A percentile compares a stretch with the other conserved stretches of the same genome.
These are phyloP conservation scores for Vanrija sp. DNA, from an alignment of 1,284 basidiomycete genomes.

Conservation along the genomic window DNA sequence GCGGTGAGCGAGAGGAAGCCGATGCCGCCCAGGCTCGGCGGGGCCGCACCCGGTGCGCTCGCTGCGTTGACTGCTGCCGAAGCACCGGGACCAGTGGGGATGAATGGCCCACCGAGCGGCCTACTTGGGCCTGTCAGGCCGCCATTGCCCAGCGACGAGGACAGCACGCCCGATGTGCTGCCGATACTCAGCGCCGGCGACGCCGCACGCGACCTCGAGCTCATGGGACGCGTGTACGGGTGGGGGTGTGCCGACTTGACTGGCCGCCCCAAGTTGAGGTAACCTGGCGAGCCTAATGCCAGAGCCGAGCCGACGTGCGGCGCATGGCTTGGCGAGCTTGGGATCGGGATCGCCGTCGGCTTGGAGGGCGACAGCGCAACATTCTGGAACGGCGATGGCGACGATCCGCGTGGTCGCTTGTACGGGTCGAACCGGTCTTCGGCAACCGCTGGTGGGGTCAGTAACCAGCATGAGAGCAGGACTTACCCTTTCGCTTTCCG, in stretches of 20 bases:
- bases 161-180: conserved; percentile 30
- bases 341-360: conserved; percentile 31
- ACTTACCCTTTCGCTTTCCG: conserved; percentile 44
- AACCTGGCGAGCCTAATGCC: conserved; percentile 11
- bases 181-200: conserved; percentile 42
- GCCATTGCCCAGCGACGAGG: conserved; percentile 23
- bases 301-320: conserved; percentile 27
- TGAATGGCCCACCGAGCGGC: conserved; percentile 26
- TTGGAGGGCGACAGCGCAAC: conserved; percentile 35
- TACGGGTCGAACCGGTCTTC: conserved; percentile 48
- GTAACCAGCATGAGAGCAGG: neutral
- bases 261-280: conserved; percentile 11
- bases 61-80: conserved; percentile 14
- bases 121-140: conserved; percentile 8
- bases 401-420: conserved; percentile 42
- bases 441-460: conserved; percentile 15
- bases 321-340: conserved; percentile 35
- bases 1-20: conserved; percentile 23
- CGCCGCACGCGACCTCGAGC: conserved; percentile 36
- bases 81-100: conserved; percentile 20
- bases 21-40: conserved; percentile 30
- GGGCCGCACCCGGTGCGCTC: conserved; percentile 12
- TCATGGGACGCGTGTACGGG: conserved; percentile 38
- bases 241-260: conserved; percentile 13
- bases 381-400: conserved; percentile 31